Conservation (phyloP, 2,329 filamentous ascomycete species). For the Aschersonia sp. region DNA sequence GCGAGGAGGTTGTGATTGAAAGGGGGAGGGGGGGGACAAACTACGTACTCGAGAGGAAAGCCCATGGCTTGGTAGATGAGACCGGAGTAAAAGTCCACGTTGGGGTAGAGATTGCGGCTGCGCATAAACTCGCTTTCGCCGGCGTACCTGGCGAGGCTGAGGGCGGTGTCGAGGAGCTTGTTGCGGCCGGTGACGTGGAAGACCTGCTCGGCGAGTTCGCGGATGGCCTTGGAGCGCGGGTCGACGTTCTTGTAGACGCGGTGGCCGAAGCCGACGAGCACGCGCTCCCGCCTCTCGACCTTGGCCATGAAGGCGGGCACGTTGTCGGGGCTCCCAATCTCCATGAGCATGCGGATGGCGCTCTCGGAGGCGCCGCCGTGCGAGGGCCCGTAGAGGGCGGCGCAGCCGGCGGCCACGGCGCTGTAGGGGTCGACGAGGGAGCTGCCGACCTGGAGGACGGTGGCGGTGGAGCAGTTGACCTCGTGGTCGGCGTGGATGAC, state of each 20-base stretch:
- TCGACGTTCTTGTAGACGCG: constrained; percentile 39
- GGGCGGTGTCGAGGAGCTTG: constrained; percentile 32
- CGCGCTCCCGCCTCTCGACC: constrained; percentile 33
- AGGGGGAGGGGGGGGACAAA: neutral
- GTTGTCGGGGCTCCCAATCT: constrained; percentile 34
- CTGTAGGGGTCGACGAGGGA: constrained; percentile 41
- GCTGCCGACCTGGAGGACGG: constrained; percentile 39
- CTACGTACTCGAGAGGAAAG: constrained; percentile 29
- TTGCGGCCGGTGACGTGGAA: constrained; percentile 36
- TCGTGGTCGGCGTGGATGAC: constrained; percentile 45
- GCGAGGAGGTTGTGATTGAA: neutral
- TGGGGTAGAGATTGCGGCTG: constrained; percentile 32
- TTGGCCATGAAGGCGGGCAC: constrained; percentile 33
- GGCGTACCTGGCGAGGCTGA: constrained; percentile 29
- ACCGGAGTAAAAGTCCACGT: constrained; percentile 37
- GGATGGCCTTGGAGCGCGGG: constrained; percentile 34
- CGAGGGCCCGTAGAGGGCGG: constrained; percentile 39
- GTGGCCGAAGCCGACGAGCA: constrained; percentile 41
- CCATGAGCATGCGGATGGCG: constrained; percentile 37
- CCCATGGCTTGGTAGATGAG: constrained; percentile 38
- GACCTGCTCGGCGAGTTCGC: constrained; percentile 31
- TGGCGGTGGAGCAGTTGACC: constrained; percentile 41
- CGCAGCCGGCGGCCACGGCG: constrained; percentile 35
- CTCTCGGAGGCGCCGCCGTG: constrained; percentile 46
- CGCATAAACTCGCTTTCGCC: constrained; percentile 32